Base-by-base conservation (phyloP, 129 eudicot species). In the Mikania micrantha region DNA sequence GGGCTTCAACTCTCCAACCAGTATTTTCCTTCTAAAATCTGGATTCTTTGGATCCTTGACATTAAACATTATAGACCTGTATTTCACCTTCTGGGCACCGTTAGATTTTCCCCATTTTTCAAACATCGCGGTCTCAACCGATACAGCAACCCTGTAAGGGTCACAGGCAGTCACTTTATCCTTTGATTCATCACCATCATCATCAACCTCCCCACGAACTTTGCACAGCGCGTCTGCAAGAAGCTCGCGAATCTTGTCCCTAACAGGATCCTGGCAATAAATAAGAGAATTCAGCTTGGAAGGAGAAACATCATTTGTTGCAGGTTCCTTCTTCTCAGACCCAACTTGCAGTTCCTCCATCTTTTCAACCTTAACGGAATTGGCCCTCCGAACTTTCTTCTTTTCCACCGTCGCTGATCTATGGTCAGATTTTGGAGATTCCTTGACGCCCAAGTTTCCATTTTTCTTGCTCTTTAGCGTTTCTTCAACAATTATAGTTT, bases 11-110 rank as follows among this genome's bases (percentile, higher is more conserved):
- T 84, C 81, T 24, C 98, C 96, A 7, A 84, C 36, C 22, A 88
- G 87, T 21, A 92, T 79, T 50, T 83, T 88, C 54, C 98, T 86
- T 27, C 98, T 72, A 28, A 92, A 88, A 82, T 92, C 98, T 0
- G 95, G 98, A 78, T 92, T 92, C 15, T 83, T 89, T 10, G 84
- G 76, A 59, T 92, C 98, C 65, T 79, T 89, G 1, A 88, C 76
- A 64, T 92, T 92, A 67, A 86, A 88, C 79, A 92, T 68, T 32
- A 92, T 60, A 6, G 95, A 85, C 60, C 96, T 74, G 77, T 88
- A 92, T 60, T 86, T 88, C 36, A 72, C 31, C 50, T 88, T 92
- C 60, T 92, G 91, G 42, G 83, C 44, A 17, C 95, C 98, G 24
- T 44, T 86, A 13, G 89, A 82, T 13, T 71, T 70, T 19, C 98